Evolutionary conservation across 2,329 filamentous ascomycete species (phyloP), one percentile per base, ranked within the genome.

Genomic region (Didymella arachidicola): DNA sequence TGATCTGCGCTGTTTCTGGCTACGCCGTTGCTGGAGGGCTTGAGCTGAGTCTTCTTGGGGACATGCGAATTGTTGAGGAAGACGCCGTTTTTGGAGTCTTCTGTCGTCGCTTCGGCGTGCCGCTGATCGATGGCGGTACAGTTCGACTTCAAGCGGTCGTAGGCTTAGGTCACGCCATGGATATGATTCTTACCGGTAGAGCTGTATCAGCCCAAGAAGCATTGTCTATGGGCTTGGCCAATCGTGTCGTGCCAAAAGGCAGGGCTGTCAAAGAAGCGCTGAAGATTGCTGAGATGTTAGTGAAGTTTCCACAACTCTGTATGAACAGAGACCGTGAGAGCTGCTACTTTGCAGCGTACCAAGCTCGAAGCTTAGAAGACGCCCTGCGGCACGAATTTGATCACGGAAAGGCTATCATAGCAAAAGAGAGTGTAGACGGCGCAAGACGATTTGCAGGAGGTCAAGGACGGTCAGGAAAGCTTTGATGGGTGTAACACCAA

Each of bases 121-220:
- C 82, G 4, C 68, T 84, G 25, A 81, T 84, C 41, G 84, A 78
- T 48, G 80, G 81, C 7, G 84, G 84, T 1, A 86, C 83, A 0
- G 82, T 86, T 0, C 79, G 84, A 1, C 69, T 86, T 6, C 82
- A 81, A 56, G 77, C 77, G 1, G 77, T 85, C 43, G 71, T 86
- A 22, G 84, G 84, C 0, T 73, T 86, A 1, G 82, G 83, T 0
- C 68, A 82, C 2, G 84, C 84, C 0, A 60, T 86, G 53, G 84
- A 86, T 67, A 82, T 86, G 80, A 84, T 86, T 16, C 72, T 87
- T 5, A 86, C 84, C 0, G 84, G 85, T 0, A 72, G 83, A 0
- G 65, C 78, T 0, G 81, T 86, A 0, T 63, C 60, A 0, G 83
- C 84, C 0, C 64, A 77, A 18, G 83, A 87, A 62, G 84, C 84